Percentiles rank a stretch among this genome's conserved stretches.
phyloP scores from a whole-genome alignment of 352 stramenopile species.

The Pythium chondricola region DNA sequence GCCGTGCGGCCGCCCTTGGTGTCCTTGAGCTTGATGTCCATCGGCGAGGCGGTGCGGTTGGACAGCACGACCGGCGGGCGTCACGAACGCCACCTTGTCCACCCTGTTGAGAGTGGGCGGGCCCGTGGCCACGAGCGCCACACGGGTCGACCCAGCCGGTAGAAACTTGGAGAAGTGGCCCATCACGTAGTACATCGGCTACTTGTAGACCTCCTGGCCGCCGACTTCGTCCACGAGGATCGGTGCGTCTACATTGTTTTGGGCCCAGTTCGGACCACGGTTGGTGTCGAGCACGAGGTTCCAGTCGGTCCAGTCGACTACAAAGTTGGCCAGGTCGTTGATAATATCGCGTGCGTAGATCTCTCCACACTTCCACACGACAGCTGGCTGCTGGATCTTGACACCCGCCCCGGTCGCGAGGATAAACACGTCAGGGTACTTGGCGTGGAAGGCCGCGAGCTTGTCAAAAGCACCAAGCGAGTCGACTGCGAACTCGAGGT shows the following conservation, averaged over 20 bases:
- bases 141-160: slow-evolving; percentile 33
- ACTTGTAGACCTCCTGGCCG: slow-evolving; percentile 64
- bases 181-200: slow-evolving; percentile 82
- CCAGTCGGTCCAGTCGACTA: slow-evolving; percentile 81
- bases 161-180: slow-evolving; percentile 74
- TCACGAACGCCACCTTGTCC: no score
- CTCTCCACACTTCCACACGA: slow-evolving; percentile 60
- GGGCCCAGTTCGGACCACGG: slow-evolving; percentile 65
- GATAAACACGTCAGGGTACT: slow-evolving; percentile 69
- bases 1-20: no score
- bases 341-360: slow-evolving; percentile 86
- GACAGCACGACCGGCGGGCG: no score
- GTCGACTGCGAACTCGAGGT: slow-evolving; percentile 42
- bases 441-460: slow-evolving; percentile 40
- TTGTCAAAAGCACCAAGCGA: slow-evolving; percentile 38
- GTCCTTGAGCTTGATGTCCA: no score
- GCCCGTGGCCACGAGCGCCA: no score
- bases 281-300: slow-evolving; percentile 73
- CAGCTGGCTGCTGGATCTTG: slow-evolving; percentile 32
- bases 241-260: slow-evolving; percentile 58
- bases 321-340: slow-evolving; percentile 69
- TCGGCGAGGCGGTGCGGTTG: no score
- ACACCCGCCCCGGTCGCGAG: slow-evolving; percentile 69
- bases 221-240: slow-evolving; percentile 59
- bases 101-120: no score